Base-by-base conservation (phyloP, 352 stramenopile species). In the Halophytophthora polymorphica region DNA sequence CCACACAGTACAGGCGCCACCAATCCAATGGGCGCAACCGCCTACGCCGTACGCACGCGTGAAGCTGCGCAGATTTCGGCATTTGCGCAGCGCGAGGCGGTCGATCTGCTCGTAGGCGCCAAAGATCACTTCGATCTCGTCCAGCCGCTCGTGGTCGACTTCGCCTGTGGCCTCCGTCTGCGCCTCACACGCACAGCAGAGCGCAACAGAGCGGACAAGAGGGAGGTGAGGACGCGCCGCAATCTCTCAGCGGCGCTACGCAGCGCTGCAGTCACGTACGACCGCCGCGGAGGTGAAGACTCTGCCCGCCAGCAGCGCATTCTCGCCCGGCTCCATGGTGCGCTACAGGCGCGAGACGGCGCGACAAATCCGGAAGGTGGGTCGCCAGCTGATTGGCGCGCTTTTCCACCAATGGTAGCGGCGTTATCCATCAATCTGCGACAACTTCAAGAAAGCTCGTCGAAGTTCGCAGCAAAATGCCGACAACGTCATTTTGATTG, bases 111-210 rank as follows among this genome's bases (percentile, higher is more conserved):
- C 56, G 14, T 84, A 86, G 18, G 23, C 45, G 4, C 69, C 77
- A 48, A 96, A 95, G 56, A 95, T 93, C 33, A 95, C 67, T 64
- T 96, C 83, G 44, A 95, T 53, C 23, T 93, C 73, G 34, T 78
- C 57, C 21, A 96, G 43, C 11, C 58, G 52, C 17, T 77, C 75
- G 43, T 92, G 80, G 21, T 89, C 72, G 12, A 60, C 50, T 69
- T 89, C 72, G 34, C 82, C 83, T 5, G 71, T 83, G 14, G 55
- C 45, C 35, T 83, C 73, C 6, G 69, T 86, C 78, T 87, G 44
- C 19, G 43, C 50, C 10, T 22, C 14, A 21, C 6, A n/a, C 34
- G 6, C 22, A 48, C 28, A 19, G 8, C 13, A 44, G 6, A 14
- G 18, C 7, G 34, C 2, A 51, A 12, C 29, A 2, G 21, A 29